Conservation (phyloP, 2,329 filamentous ascomycete genomes). For the Monosporascus sp. region DNA sequence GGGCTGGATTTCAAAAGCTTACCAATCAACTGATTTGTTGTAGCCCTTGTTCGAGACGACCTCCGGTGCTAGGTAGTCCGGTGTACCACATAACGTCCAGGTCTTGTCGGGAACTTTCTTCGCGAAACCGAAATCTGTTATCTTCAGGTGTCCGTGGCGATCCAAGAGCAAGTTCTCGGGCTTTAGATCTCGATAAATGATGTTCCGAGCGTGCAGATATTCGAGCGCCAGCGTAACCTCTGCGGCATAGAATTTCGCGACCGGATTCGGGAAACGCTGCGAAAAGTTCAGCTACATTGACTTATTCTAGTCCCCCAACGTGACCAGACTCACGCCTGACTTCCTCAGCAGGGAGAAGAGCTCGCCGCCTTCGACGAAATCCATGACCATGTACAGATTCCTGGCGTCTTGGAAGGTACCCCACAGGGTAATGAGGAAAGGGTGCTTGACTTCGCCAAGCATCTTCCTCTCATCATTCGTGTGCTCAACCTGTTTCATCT, state of each 20-base stretch:
- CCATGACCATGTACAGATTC: conserved; percentile 99
- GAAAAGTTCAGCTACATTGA: conserved; percentile 8
- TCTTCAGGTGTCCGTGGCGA: conserved; percentile 90
- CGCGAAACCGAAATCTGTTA: conserved; percentile 97
- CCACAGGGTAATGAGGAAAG: conserved; percentile 96
- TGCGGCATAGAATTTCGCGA: conserved; percentile 98
- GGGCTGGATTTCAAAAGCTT: conserved; percentile 31
- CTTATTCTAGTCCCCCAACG: background rate
- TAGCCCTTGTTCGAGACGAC: conserved; percentile 99
- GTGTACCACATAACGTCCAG: conserved; percentile 96
- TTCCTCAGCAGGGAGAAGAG: conserved; percentile 92
- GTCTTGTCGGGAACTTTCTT: conserved; percentile 98
- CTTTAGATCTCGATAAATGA: conserved; percentile 97
- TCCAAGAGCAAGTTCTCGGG: conserved; percentile 90
- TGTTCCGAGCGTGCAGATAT: conserved; percentile 89
- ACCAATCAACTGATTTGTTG: conserved; percentile 99
- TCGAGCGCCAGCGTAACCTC: conserved; percentile 94
- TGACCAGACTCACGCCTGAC: conserved; percentile 61
- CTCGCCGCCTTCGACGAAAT: conserved; percentile 98
- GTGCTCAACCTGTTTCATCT: conserved; percentile 99
- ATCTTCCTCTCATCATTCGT: conserved; percentile 97
- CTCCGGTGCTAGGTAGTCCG: conserved; percentile 94
- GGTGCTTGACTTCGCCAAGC: conserved; percentile 94
- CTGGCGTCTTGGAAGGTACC: conserved; percentile 94
- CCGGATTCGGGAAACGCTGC: conserved; percentile 95